A percentile compares a stretch with the other conserved stretches of the same genome.
Evolutionary conservation across 495 filamentous ascomycete species (phyloP).

Genomic region (Penicillium pulvis): DNA sequence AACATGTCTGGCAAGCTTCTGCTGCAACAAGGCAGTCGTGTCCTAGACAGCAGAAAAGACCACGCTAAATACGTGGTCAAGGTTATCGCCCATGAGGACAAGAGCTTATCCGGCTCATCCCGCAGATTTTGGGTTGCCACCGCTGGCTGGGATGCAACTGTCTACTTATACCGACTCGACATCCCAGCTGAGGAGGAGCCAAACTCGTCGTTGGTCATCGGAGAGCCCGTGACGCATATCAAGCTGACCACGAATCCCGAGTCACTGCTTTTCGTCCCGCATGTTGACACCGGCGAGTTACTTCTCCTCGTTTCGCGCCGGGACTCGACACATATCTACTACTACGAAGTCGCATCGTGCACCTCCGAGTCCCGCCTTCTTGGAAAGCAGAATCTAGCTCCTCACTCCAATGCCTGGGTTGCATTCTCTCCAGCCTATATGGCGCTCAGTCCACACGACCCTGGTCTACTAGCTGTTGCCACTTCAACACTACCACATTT

Average conservation of each 20-base stretch:
- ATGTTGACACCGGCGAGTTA: conserved; percentile 45
- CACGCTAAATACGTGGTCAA: conserved; percentile 67
- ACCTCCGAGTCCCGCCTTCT: conserved; percentile 39
- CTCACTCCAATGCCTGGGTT: conserved; percentile 65
- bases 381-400: conserved; percentile 63
- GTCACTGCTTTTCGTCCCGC: conserved; percentile 55
- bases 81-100: conserved; percentile 43
- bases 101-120: conserved; percentile 5
- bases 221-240: conserved; percentile 49
- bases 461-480: conserved; percentile 59
- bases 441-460: conserved; percentile 56
- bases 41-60: conserved; percentile 54
- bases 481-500: conserved; percentile 64
- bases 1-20: conserved; percentile 67
- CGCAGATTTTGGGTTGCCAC: conserved; percentile 54
- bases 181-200: conserved; percentile 14
- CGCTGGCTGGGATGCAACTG: conserved; percentile 65
- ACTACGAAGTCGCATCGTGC: conserved; percentile 42
- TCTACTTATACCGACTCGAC: conserved; percentile 53
- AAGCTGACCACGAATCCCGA: conserved; percentile 62
- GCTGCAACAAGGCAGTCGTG: conserved; percentile 39
- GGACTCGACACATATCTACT: conserved; percentile 64
- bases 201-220: conserved; percentile 20
- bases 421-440: conserved; percentile 64
- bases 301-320: conserved; percentile 58